Base-by-base conservation (phyloP, 108 stramenopile genomes). In the Conticribra guillardii region DNA sequence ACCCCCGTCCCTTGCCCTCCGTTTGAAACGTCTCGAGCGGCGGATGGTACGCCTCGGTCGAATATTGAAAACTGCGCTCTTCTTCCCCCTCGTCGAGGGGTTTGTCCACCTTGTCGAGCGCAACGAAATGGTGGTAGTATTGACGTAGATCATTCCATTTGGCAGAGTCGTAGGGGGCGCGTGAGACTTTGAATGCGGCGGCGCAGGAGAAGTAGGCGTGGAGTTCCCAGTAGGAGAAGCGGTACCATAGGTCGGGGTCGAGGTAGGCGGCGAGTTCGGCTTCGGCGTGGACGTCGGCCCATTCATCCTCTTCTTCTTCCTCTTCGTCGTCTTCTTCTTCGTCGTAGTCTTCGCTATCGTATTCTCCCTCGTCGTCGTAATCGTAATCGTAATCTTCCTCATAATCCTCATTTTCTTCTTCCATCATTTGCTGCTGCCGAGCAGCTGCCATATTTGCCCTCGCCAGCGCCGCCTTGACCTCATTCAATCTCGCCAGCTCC, bases 171-270 rank as follows among this genome's bases (percentile, higher is more conserved):
- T 61, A 67, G 14, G 69, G 21, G 3, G 68, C 63, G 21, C 68
- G 61, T 17, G 49, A 23, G 11, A 33, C 30, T n/a, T 32, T 44
- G 17, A 77, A 77, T 7, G 21, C 54, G 2, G 47, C 49, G 17
- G 61, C 68, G 33, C 76, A 77, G 22, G 55, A 63, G 57, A 77
- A 77, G 50, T 64, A 77, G 19, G 68, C 76, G 46, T 77, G 68
- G 1, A 77, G 24, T 23, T 77, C 50, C 76, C 76, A 77, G 29
- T 77, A 77, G n/a, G 48, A 52, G 28, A 62, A 64, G 4, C 11
- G 4, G 8, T 51, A 45, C 76, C 76, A 77, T 5, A 30, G 23
- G 1, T 69, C 57, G 3, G 61, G 54, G 49, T 77, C 73, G 56
- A 63, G 54, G n/a, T 31, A 18, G 1, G 46, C 21, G 33, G 58